Evolutionary conservation across 805 yeast genomes (phyloP), one percentile per base, ranked within the genome.

Genomic region (Martiniozyma abietophila): DNA sequence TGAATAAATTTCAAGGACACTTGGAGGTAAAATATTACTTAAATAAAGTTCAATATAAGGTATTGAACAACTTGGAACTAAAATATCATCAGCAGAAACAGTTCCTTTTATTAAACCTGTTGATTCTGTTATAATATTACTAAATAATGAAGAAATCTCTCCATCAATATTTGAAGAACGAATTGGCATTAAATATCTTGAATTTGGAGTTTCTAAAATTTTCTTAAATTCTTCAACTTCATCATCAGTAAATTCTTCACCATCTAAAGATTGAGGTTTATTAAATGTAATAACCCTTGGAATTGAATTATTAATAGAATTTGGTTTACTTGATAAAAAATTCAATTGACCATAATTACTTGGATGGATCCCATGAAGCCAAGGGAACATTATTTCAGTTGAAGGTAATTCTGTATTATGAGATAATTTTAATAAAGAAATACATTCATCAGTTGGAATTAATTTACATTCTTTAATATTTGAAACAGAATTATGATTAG

Each of bases 361-460:
- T 10, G 63, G 64, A 41, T 78, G 74, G 28, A 81, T 62, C 1
- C 94, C 92, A 53, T 88, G 95, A 18, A 84, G 62, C 96, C 96
- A 86, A 1, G 96, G 96, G 47, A 86, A 88, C 67, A 88, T 72
- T 8, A 50, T 49, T 17, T 65, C 69, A 14, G 88, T 78, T 4
- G 70, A 71, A 0, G 96, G 95, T 26, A 78, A 49, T 3, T 46
- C 51, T 9, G 50, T 29, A 2, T 50, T 38, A 28, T 48, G 53
- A 19, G 51, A 50, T 3, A 26, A 36, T 8, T 36, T 35, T 12
- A 54, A 38, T 8, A 49, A 43, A 8, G 40, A 36, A 28, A 48
- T 43, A 3, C 48, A 33, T 34, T 55, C 59, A n/a, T 47, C 50
- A 6, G 45, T 41, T 5, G 53, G 40, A 9, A 56, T 37, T 22